Conservation (phyloP, 768 basidiomycete species). For the Amanita pallidorosea region DNA sequence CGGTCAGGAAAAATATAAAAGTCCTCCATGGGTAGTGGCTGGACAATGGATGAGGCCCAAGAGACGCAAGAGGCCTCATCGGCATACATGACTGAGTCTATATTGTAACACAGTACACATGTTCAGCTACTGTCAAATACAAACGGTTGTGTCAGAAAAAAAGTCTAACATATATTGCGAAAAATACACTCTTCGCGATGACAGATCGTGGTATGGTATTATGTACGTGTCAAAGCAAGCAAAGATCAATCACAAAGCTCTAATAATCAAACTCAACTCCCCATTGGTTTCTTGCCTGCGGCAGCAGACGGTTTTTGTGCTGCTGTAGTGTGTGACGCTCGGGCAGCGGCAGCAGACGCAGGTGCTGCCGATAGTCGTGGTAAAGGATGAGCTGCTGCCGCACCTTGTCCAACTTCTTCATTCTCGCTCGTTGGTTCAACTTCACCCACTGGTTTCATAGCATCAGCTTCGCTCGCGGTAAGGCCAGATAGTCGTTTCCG, state of each 20-base stretch:
- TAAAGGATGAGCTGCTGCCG: slow-evolving; percentile 12
- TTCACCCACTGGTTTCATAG: slow-evolving; percentile 74
- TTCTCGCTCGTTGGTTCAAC: slow-evolving; percentile 12
- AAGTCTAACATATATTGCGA: slow-evolving; percentile 3
- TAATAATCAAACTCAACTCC: not conserved
- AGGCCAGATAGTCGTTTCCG: slow-evolving; percentile 25
- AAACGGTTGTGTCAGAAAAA: not conserved
- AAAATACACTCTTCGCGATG: not conserved
- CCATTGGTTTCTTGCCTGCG: slow-evolving; percentile 3
- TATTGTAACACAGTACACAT: too few species aligned
- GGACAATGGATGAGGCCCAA: not conserved
- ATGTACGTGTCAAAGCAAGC: slow-evolving; percentile 5
- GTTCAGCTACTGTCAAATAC: not conserved
- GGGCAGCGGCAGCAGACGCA: slow-evolving; percentile 10
- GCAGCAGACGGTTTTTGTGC: not conserved
- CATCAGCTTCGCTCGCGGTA: slow-evolving; percentile 32
- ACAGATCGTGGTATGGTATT: slow-evolving; percentile 1
- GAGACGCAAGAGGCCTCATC: not conserved
- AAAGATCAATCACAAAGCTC: not conserved
- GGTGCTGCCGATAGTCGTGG: slow-evolving; percentile 24
- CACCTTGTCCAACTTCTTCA: not conserved
- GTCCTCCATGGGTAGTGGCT: slow-evolving; percentile 2
- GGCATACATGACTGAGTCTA: not conserved
- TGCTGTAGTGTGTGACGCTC: not conserved
- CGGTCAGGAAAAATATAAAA: slow-evolving; percentile 3